Conservation (phyloP, 1,284 basidiomycete genomes). For the Singerocomus rubriflavus region DNA sequence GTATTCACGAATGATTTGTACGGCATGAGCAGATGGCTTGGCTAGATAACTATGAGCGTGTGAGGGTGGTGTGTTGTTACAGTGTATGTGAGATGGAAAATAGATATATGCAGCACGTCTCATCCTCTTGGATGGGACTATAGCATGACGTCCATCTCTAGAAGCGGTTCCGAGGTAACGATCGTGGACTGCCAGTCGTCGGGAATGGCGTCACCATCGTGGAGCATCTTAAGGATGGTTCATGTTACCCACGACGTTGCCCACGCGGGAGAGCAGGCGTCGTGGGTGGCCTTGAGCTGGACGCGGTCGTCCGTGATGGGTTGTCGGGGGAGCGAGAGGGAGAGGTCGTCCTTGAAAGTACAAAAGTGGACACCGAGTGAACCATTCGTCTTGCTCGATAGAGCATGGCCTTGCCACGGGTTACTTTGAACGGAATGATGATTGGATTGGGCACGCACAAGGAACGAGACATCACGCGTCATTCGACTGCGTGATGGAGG, state of each 20-base stretch:
- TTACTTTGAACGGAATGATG: too few species aligned
- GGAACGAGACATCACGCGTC: too few species aligned
- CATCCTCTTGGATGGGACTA: conserved; percentile 19
- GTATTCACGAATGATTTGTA: background rate
- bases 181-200: conserved; percentile 31
- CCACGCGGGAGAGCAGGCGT: conserved; percentile 37
- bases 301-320: background rate
- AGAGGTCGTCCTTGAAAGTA: too few species aligned
- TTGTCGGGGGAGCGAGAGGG: background rate
- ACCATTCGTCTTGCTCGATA: conserved; percentile 41
- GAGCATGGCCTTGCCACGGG: too few species aligned
- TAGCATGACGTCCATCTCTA: conserved; percentile 13
- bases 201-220: conserved; percentile 15
- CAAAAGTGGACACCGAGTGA: too few species aligned
- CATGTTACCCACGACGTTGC: conserved; percentile 47
- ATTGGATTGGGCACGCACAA: too few species aligned
- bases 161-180: too few species aligned
- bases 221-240: conserved; percentile 36
- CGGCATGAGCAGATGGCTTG: background rate
- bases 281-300: conserved; percentile 36
- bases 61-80: background rate
- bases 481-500: too few species aligned
- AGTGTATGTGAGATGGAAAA: too few species aligned
- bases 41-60: background rate
- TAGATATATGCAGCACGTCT: too few species aligned